These are phyloP conservation scores for Exophiala spinifera DNA, from an alignment of 2,329 filamentous ascomycete genomes.

Conservation along the genomic window DNA sequence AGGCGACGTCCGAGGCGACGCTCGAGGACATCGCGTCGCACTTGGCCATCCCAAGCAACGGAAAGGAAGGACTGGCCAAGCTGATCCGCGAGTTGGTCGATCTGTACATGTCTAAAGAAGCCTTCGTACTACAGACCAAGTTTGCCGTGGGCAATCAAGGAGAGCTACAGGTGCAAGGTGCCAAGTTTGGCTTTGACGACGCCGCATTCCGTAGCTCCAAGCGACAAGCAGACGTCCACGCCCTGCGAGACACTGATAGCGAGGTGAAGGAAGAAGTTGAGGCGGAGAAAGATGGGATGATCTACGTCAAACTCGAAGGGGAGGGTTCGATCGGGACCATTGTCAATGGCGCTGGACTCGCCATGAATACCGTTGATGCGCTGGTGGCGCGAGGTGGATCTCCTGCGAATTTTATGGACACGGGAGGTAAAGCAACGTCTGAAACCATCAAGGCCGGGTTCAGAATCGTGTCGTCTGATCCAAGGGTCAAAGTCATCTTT, in stretches of 20 bases:
- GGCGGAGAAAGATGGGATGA: constrained; percentile 69
- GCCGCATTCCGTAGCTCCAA: constrained; percentile 61
- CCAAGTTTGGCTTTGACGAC: constrained; percentile 67
- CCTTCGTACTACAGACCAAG: constrained; percentile 57
- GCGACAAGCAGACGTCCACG: constrained; percentile 61
- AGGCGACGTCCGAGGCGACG: constrained; percentile 44
- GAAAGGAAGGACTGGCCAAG: constrained; percentile 44
- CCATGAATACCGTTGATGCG: constrained; percentile 87
- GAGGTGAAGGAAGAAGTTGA: constrained; percentile 59
- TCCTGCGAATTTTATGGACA: constrained; percentile 83
- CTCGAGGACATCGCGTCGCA: constrained; percentile 45
- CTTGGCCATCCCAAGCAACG: constrained; percentile 51
- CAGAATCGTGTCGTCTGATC: constrained; percentile 67
- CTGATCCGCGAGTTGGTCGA: constrained; percentile 55
- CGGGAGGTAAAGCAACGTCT: constrained; percentile 80
- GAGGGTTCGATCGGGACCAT: constrained; percentile 66
- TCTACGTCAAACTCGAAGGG: constrained; percentile 65
- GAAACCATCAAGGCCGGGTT: constrained; percentile 78
- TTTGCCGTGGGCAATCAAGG: constrained; percentile 43
- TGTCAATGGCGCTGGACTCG: constrained; percentile 84
- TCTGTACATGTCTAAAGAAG: constrained; percentile 64
- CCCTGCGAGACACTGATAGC: constrained; percentile 50
- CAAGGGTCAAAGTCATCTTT: constrained; percentile 68
- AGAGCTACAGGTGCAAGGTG: constrained; percentile 50
- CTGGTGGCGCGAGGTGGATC: constrained; percentile 64